Evolutionary conservation across 1,284 basidiomycete genomes (phyloP).

Genomic region (Caloboletus inedulis): DNA sequence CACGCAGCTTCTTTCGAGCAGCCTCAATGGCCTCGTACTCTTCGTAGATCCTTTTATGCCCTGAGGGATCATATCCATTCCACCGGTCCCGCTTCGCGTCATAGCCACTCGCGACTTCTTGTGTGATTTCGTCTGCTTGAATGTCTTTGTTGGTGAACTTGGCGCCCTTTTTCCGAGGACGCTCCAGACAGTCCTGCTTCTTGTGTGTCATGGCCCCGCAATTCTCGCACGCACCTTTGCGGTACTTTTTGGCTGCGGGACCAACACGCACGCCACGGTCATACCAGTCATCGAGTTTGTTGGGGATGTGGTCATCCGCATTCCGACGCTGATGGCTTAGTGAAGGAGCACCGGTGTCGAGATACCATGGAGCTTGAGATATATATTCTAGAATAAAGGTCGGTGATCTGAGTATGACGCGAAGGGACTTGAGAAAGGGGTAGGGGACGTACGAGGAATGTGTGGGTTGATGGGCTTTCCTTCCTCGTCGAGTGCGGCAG

Average conservation of each 20-base stretch:
- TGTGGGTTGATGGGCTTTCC: slow-evolving; percentile 97
- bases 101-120: slow-evolving; percentile 80
- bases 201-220: slow-evolving; percentile 97
- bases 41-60: slow-evolving; percentile 85
- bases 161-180: slow-evolving; percentile 94
- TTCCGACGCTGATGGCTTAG: slow-evolving; percentile 89
- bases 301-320: slow-evolving; percentile 61
- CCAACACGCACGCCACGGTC: slow-evolving; percentile 85
- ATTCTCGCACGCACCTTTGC: slow-evolving; percentile 98
- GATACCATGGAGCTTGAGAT: slow-evolving; percentile 97
- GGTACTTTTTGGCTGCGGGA: slow-evolving; percentile 91
- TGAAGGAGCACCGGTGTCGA: slow-evolving; percentile 87
- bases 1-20: slow-evolving; percentile 84
- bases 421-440: not conserved
- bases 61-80: slow-evolving; percentile 94
- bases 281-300: slow-evolving; percentile 89
- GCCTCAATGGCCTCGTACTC: slow-evolving; percentile 94
- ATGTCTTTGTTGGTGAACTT: slow-evolving; percentile 92
- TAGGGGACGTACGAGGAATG: slow-evolving; percentile 76
- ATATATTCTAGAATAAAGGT: slow-evolving; percentile 66
- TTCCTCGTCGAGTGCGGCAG: slow-evolving; percentile 91
- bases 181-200: slow-evolving; percentile 89
- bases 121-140: slow-evolving; percentile 85
- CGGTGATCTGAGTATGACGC: slow-evolving; percentile 1
- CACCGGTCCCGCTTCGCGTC: slow-evolving; percentile 97